Base-by-base conservation (phyloP, 23 red algal genomes). In the Cyanidium caldarium region DNA sequence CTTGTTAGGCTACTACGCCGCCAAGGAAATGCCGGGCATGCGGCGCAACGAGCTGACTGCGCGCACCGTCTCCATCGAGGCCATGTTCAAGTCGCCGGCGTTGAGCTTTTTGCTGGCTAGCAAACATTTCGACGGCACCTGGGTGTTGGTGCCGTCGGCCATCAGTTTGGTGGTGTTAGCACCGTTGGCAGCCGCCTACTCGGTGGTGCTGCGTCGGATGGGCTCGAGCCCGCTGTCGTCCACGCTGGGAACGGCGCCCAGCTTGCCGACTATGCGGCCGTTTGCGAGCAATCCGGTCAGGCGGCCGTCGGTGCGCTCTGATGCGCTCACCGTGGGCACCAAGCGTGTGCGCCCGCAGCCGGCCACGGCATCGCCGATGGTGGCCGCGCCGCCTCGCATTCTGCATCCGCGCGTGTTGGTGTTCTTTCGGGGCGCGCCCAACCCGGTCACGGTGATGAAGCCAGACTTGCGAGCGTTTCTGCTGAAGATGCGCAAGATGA, bases 11-110 rank as follows among this genome's bases (percentile, higher is more conserved):
- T 61, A 61, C 31, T 28, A 61, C 10, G 21, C 31, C 21, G 7
- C 51, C 3, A 38, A 41, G 21, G 3, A 5, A 28, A 61, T 28
- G 13, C 51, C 51, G 3, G 46, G 51, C 31, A 7, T 75, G 15
- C 37, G 44, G 1, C n/a, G 46, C 5, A 46, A 75, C n/a, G 70
- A 75, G 21, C 36, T 38, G 31, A 38, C 58, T 10, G 35, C 45
- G 37, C 70, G 70, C 7, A 75, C 70, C 5, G 37, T 75, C 58
- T 75, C 70, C n/a, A 75, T 75, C 28, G 70, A 75, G 58, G 43
- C 70, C 7, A 61, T 56, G 46, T 75, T 75, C 70, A 75, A 75
- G 23, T 75, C 70, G 35, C 70, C 70, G 38, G 70, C 70, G 1
- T 25, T 75, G 15, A 61, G 45, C 17, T 75, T 61, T 28, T 36